A percentile compares a stretch with the other conserved stretches of the same genome.
phyloP scores from a whole-genome alignment of 805 yeast species.

The Candida yuanshanica region DNA sequence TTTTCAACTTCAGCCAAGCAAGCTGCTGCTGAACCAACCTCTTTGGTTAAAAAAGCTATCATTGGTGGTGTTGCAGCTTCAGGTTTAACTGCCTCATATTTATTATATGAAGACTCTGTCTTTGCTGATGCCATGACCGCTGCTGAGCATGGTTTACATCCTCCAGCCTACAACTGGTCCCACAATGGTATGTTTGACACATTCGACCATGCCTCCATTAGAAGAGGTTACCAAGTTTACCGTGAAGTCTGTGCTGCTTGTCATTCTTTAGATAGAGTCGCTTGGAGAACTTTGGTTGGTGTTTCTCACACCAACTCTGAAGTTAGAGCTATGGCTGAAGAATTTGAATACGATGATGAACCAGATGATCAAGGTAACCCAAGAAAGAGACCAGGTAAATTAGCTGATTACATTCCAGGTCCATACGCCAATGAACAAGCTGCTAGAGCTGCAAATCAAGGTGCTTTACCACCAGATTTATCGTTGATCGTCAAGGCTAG shows the following conservation, averaged over 20 bases:
- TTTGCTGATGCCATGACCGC: conserved; percentile 96
- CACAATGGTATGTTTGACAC: conserved; percentile 89
- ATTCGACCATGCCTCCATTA: conserved; percentile 90
- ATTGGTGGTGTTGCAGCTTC: conserved; percentile 63
- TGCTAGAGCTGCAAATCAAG: conserved; percentile 99
- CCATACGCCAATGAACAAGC: conserved; percentile 98
- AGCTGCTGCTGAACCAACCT: conserved; percentile 29
- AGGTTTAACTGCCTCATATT: conserved; percentile 76
- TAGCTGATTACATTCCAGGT: conserved; percentile 90
- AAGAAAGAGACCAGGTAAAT: conserved; percentile 96
- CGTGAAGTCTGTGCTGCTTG: conserved; percentile 99
- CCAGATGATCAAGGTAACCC: conserved; percentile 98
- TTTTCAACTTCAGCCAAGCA: conserved; percentile 32
- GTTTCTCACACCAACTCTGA: conserved; percentile 90
- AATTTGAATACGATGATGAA: conserved; percentile 96
- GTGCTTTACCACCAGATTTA: conserved; percentile 97
- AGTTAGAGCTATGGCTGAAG: conserved; percentile 90
- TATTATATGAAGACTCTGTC: conserved; percentile 76
- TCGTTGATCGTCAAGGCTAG: conserved; percentile 97
- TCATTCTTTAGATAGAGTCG: conserved; percentile 93
- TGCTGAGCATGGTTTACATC: conserved; percentile 97
- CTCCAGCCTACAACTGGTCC: conserved; percentile 90
- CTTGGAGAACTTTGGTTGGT: conserved; percentile 98
- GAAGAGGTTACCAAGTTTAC: conserved; percentile 99
- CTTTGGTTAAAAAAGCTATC: conserved; percentile 41